A percentile compares a stretch with the other conserved stretches of the same genome.
Conservation (phyloP, 345 rosid genomes). For the Salix arbutifolia region DNA sequence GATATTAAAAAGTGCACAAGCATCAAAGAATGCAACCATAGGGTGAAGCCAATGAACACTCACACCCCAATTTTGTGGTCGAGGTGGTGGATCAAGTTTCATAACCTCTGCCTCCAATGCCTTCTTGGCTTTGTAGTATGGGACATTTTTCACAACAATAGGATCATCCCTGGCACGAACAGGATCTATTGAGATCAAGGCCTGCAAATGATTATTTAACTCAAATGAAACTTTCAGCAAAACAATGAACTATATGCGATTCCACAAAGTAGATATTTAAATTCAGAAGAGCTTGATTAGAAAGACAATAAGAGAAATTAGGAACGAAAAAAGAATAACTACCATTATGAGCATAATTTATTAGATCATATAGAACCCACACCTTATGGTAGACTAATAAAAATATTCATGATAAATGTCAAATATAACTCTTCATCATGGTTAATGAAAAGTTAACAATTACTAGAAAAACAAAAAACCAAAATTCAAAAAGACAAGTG, state of each 20-base stretch:
- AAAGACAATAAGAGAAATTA: neutral
- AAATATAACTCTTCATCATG: neutral
- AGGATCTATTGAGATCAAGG: slow-evolving; percentile 75
- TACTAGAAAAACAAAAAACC: too few relatives aligned
- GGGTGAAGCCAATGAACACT: slow-evolving; percentile 26
- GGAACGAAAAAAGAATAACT: neutral
- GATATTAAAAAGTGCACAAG: neutral
- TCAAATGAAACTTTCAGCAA: neutral
- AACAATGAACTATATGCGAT: neutral
- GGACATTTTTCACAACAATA: slow-evolving; percentile 68
- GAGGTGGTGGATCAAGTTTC: slow-evolving; percentile 70
- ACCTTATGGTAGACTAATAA: neutral
- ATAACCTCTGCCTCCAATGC: slow-evolving; percentile 71
- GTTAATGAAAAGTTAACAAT: neutral
- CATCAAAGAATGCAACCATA: neutral
- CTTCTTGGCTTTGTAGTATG: slow-evolving; percentile 82
- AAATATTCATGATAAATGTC: neutral
- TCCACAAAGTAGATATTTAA: neutral
- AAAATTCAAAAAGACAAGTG: neutral
- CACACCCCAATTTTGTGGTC: slow-evolving; percentile 93
- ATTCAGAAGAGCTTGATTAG: neutral
- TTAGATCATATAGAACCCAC: neutral
- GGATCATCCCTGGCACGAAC: slow-evolving; percentile 80
- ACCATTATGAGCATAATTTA: neutral
- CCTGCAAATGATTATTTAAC: slow-evolving; percentile 41